Base-by-base conservation (phyloP, 2,329 filamentous ascomycete species). In the Arthrobotrys sphaeroides region DNA sequence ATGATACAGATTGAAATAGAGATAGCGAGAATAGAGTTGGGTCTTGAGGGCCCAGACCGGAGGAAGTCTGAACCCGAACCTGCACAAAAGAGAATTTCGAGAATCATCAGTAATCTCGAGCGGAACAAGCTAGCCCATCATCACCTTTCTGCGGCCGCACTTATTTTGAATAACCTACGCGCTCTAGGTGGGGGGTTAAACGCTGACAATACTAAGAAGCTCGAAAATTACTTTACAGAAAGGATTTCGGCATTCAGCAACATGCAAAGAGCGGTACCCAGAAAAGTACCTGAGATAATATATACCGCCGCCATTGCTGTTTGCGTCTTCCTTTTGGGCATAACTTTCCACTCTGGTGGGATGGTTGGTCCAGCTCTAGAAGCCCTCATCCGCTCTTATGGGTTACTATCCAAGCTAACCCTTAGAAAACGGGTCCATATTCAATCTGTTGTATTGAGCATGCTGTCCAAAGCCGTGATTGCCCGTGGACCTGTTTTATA, bases 401-500 rank as follows among this genome's bases (percentile, higher is more conserved):
- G 49, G 10, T 20, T 55, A 16, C 5, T 55, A 2, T 3, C 12
- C 4, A 2, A 51, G 9, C 6, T 1, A 6, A 9, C 12, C 4
- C 4, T 7, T 24, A 16, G 10, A 51, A 16, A 7, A 7, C 3
- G 26, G 2, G 24, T 1, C n/a, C 7, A 13, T 1, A 16, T 51
- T 1, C 5, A 16, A 1, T 9, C 1, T 16, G 5, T 33, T 10
- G 10, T 36, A 13, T 55, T 55, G 16, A 0, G 18, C 40, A n/a
- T 16, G n/a, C 18, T 60, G 4, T 42, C 28, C 18, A 2, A 55
- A 5, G 22, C 42, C 1, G 59, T 43, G 22, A 36, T 61, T 10
- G 13, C 28, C 10, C 42, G 55, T 5, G 66, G 66, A 0, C 66
- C 66, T 7, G 16, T 61, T 3, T 38, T 69, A 38, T 69, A 69